Evolutionary conservation across 768 basidiomycete species (phyloP), one percentile per base, ranked within the genome.

Genomic region (Suillus sp.): DNA sequence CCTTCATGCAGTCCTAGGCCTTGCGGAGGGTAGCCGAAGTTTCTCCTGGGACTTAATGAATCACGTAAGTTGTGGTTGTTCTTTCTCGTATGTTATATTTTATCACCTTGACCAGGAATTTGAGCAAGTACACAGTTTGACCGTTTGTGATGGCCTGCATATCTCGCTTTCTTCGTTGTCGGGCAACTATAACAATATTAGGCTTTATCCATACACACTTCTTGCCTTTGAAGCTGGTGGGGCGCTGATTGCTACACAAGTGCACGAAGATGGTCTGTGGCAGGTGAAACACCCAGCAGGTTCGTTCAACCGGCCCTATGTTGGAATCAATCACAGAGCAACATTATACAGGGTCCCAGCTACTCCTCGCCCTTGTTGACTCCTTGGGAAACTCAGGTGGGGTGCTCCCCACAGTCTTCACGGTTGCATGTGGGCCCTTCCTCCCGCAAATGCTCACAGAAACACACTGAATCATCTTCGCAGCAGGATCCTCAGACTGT

Each of bases 351-450:
- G 85, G 78, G 22, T 74, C 81, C 8, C 70, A 72, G 35, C 65
- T 86, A n/a, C 61, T 83, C 32, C 68, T 85, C 20, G 76, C 72
- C 25, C 76, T 84, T 22, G 74, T 82, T 11, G 82, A 86, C 68
- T 72, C 82, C 7, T 71, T 73, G 16, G 80, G 80, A 4, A 78
- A 71, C 50, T 76, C 79, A 0, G 81, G 80, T 0, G 84, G 82
- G 8, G 70, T 81, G 35, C 69, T 78, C 7, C 71, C 76, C 1
- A 47, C 62, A 8, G 43, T 79, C 45, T 79, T 74, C 62, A 77
- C 72, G 5, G 76, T 84, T 45, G 69, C 68, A 35, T 65, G 82
- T 82, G 64, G 20, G 34, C 9, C 51, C 8, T 45, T 25, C 27
- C 37, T 37, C 57, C 56, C 2, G 59, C 32, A 27, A 42, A 32